Conservation (phyloP, 495 filamentous ascomycete genomes). For the Margaritispora aquatica region DNA sequence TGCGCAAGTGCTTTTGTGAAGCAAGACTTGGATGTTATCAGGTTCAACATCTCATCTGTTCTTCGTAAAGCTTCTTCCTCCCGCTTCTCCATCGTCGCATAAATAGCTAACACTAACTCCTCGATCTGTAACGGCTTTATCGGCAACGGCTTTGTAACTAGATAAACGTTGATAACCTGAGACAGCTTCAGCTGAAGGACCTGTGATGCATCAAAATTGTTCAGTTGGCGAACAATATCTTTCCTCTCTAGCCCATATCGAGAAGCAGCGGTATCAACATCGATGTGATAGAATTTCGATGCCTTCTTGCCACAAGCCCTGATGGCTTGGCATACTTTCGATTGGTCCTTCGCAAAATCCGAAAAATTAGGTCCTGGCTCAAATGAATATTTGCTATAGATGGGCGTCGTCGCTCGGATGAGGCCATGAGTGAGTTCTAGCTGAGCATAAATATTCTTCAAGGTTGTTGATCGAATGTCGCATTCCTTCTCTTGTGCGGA, state of each 20-base stretch:
- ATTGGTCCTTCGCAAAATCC: constrained; percentile 23
- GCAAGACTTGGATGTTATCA: constrained; percentile 42
- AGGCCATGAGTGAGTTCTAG: constrained; percentile 40
- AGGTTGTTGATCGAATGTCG: constrained; percentile 32
- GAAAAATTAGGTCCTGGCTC: constrained; percentile 26
- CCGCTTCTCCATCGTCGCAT: constrained; percentile 38
- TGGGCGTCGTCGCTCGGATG: constrained; percentile 47
- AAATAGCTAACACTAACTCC: constrained; percentile 34
- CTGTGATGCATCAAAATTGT: constrained; percentile 37
- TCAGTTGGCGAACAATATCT: constrained; percentile 43
- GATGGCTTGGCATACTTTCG: constrained; percentile 31
- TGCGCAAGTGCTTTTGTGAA: constrained; percentile 41
- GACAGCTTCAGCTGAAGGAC: constrained; percentile 39
- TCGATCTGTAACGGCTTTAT: constrained; percentile 29
- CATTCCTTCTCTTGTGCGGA: constrained; percentile 34
- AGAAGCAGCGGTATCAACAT: constrained; percentile 33
- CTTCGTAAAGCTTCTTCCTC: constrained; percentile 44
- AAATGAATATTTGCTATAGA: constrained; percentile 47
- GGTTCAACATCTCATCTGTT: constrained; percentile 38
- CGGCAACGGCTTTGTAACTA: constrained; percentile 40
- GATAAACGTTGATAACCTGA: constrained; percentile 44
- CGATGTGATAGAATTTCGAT: constrained; percentile 32
- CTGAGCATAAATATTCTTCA: constrained; percentile 22
- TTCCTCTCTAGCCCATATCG: constrained; percentile 24
- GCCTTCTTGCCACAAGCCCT: constrained; percentile 24